Conservation (phyloP, 2,329 filamentous ascomycete species). For the Trichoderma endophyticum region DNA sequence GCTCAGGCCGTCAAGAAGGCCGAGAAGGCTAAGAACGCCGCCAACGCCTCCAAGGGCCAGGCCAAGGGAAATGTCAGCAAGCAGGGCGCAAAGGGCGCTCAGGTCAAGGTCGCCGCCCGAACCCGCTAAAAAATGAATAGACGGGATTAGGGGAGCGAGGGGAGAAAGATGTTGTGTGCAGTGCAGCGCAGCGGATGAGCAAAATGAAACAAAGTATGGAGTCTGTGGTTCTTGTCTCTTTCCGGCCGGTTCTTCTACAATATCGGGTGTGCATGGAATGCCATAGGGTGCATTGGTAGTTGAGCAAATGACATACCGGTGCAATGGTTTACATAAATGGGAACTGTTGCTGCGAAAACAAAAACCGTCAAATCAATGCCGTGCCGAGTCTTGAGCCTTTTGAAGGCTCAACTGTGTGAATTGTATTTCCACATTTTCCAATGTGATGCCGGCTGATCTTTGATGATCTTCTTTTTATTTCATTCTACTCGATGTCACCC, state of each 20-base stretch:
- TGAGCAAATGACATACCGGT: constrained; percentile 37
- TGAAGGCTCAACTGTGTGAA: neutral
- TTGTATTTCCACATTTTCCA: neutral
- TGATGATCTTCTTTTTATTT: neutral
- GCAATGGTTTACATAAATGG: constrained; percentile 30
- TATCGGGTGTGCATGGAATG: constrained; percentile 41
- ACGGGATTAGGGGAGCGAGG: neutral
- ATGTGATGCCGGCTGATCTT: neutral
- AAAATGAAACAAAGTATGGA: constrained; percentile 26
- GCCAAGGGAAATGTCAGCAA: constrained; percentile 83
- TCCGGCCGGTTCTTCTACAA: constrained; percentile 42
- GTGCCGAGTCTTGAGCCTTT: neutral
- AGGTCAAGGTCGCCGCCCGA: constrained; percentile 79
- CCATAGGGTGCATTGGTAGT: constrained; percentile 44
- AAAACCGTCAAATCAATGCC: neutral
- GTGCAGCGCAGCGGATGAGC: constrained; percentile 3
- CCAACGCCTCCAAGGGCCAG: constrained; percentile 71
- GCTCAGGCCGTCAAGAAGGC: constrained; percentile 93
- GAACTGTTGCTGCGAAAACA: constrained; percentile 13
- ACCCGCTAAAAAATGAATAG: constrained; percentile 59
- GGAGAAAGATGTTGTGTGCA: neutral
- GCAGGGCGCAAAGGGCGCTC: constrained; percentile 92
- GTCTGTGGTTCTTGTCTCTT: constrained; percentile 44
- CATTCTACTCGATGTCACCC: neutral
- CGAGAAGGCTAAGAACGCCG: constrained; percentile 94